Conservation (phyloP, 495 filamentous ascomycete genomes). For the Aspergillus bridgeri region DNA sequence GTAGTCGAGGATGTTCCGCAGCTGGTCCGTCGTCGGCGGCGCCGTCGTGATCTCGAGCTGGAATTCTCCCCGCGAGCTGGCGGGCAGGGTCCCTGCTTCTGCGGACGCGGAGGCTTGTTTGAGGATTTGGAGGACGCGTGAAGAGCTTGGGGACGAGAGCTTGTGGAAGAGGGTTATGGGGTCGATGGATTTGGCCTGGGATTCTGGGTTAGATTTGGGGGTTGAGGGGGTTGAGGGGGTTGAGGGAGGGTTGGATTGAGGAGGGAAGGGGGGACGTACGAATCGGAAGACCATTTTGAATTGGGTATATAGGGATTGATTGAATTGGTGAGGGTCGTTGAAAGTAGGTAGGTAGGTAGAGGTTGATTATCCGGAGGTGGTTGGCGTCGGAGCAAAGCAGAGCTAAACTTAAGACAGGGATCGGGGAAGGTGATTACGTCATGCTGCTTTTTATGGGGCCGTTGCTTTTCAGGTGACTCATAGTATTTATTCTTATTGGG, state of each 20-base stretch:
- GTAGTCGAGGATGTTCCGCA: constrained; percentile 85
- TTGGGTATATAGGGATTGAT: background rate
- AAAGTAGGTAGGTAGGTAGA: background rate
- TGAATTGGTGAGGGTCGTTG: constrained; percentile 2
- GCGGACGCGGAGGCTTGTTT: constrained; percentile 70
- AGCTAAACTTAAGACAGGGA: background rate
- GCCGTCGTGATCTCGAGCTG: constrained; percentile 82
- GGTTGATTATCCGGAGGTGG: background rate
- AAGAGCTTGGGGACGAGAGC: constrained; percentile 60
- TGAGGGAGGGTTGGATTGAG: background rate
- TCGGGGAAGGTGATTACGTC: background rate
- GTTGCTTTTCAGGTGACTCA: no score
- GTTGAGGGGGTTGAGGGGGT: background rate
- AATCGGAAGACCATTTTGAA: constrained; percentile 42
- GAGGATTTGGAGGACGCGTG: constrained; percentile 64
- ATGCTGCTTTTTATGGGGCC: background rate
- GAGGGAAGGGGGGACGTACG: constrained; percentile 23
- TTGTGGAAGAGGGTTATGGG: constrained; percentile 96
- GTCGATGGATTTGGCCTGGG: constrained; percentile 76
- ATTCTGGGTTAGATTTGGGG: background rate
- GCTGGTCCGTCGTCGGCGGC: constrained; percentile 76
- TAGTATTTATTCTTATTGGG: no score
- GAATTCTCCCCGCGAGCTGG: constrained; percentile 64
- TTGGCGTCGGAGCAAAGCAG: background rate
- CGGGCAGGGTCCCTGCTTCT: constrained; percentile 15